Evolutionary conservation across 352 stramenopile genomes (phyloP).

Genomic region (Phytopythium helicoides): DNA sequence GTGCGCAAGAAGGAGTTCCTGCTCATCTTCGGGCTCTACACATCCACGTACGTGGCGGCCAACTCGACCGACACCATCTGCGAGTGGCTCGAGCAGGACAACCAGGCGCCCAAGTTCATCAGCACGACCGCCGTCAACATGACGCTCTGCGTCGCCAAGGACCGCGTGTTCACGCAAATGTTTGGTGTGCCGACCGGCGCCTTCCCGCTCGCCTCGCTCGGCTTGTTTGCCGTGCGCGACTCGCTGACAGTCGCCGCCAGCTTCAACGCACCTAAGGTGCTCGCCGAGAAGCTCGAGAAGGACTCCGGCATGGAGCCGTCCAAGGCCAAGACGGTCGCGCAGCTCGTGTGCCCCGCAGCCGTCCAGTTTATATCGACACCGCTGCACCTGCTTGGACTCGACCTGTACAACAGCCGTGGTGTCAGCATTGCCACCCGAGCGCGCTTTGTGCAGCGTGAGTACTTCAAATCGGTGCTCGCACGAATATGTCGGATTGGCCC

Average conservation of each 20-base stretch:
- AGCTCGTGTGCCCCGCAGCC: constrained; percentile 78
- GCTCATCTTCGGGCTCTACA: constrained; percentile 90
- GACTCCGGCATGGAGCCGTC: constrained; percentile 41
- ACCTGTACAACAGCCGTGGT: constrained; percentile 86
- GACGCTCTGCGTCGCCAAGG: constrained; percentile 89
- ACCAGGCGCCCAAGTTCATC: constrained; percentile 88
- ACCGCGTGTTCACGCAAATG: constrained; percentile 90
- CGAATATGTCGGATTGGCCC: constrained; percentile 86
- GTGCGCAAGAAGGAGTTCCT: constrained; percentile 85
- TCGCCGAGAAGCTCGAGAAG: constrained; percentile 65
- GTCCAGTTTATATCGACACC: constrained; percentile 90
- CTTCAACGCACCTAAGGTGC: constrained; percentile 81
- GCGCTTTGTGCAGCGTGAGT: constrained; percentile 76
- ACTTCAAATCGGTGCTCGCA: constrained; percentile 80
- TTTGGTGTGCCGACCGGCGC: constrained; percentile 79
- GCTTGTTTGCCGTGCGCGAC: constrained; percentile 86
- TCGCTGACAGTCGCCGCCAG: constrained; percentile 84
- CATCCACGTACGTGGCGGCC: constrained; percentile 85
- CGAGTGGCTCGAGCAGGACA: constrained; percentile 69
- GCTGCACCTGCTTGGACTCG: constrained; percentile 84
- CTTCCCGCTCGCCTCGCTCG: constrained; percentile 78
- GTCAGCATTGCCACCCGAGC: constrained; percentile 28
- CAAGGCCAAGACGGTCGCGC: constrained; percentile 55
- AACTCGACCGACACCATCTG: constrained; percentile 87
- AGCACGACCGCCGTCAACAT: constrained; percentile 90